Evolutionary conservation across 306 rosid genomes (phyloP), one percentile per base, ranked within the genome.

Genomic region (Aeschynomene evenia): DNA sequence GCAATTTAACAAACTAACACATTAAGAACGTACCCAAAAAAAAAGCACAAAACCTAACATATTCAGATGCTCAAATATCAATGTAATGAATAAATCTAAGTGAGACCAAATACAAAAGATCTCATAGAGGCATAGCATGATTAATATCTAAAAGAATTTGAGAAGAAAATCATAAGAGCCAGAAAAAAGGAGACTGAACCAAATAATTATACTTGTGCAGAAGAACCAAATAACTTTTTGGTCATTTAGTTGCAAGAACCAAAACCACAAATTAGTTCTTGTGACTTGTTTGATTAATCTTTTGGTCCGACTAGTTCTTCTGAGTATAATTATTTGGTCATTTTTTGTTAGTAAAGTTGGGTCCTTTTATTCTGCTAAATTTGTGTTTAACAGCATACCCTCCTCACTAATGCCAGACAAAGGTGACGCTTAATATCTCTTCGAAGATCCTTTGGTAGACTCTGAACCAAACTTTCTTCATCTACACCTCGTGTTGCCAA

Each of bases 401-500:
- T 90, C 70, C 91, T 88, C 73, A 94, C 99, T 90, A 94, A 80
- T 53, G 97, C 99, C 50, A 94, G 85, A 84, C 99, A 94, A 31
- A 94, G 96, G 62, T 94, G 99, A 22, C 97, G 92, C 76, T 94
- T 94, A 68, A 94, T 94, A 75, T 94, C 99, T 69, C 99, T 87
- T 58, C 89, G 85, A 33, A 94, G 99, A 91, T 94, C 99, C 89
- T 94, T 94, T 13, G 99, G 99, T 65, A 94, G 87, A 75, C 89
- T 82, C 80, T 88, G 96, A 70, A 91, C 99, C 83, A 94, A 75
- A 75, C 50, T 71, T 79, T 94, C 91, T 81, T 94, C 97, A 11
- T 94, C 97, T 59, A 94, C 97, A 3, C 99, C 99, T 0, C 99
- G 96, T 15, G 99, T 91, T 85, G 91, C 99, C 85, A 94, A 64